Evolutionary conservation across 441 rosid species (phyloP).

Genomic region (Viola pubescens): DNA sequence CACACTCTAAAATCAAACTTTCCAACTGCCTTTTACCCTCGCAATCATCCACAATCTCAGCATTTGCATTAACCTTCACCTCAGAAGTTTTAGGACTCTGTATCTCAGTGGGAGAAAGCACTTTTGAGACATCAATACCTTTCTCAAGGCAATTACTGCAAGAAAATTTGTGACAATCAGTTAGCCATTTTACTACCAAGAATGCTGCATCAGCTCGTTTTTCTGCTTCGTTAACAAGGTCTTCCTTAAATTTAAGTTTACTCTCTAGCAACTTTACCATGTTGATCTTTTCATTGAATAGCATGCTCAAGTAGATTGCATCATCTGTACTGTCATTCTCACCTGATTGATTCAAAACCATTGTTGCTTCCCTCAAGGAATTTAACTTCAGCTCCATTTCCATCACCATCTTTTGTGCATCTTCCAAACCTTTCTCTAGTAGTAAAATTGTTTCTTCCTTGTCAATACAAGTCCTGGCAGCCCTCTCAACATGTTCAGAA

Average conservation of each 20-base stretch:
- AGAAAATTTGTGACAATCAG: slow-evolving; percentile 28
- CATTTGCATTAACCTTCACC: slow-evolving; percentile 13
- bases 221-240: slow-evolving; percentile 39
- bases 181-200: slow-evolving; percentile 46
- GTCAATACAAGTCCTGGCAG: slow-evolving; percentile 66
- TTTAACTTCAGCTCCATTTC: slow-evolving; percentile 77
- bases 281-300: slow-evolving; percentile 38
- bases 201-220: slow-evolving; percentile 43
- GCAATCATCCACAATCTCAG: slow-evolving; percentile 21
- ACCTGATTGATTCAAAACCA: slow-evolving; percentile 48
- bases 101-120: slow-evolving; percentile 14
- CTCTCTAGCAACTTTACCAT: slow-evolving; percentile 33
- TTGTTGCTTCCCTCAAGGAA: slow-evolving; percentile 67
- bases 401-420: slow-evolving; percentile 59
- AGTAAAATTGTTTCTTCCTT: slow-evolving; percentile 73
- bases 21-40: slow-evolving; percentile 29
- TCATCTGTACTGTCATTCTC: slow-evolving; percentile 33
- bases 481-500: slow-evolving; percentile 69
- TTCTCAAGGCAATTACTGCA: slow-evolving; percentile 17
- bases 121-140: slow-evolving; percentile 13
- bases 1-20: slow-evolving; percentile 24
- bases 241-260: slow-evolving; percentile 31
- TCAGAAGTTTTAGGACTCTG: slow-evolving; percentile 11
- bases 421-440: slow-evolving; percentile 82
- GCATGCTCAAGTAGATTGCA: slow-evolving; percentile 25